These are phyloP conservation scores for Lactifluus pinguis DNA, from an alignment of 768 basidiomycete species.

Conservation along the genomic window DNA sequence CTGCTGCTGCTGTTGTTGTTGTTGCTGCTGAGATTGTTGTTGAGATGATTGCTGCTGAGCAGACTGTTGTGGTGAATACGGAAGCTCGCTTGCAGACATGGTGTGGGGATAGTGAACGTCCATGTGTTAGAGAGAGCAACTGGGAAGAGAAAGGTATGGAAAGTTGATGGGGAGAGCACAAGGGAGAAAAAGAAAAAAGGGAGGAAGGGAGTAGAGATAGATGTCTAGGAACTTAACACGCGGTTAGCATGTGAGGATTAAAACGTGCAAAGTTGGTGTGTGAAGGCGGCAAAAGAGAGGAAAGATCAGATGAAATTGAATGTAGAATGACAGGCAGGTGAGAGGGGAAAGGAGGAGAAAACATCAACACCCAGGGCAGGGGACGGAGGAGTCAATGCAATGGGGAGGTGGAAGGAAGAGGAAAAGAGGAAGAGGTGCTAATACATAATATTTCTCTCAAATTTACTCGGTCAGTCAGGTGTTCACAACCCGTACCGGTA, in stretches of 20 bases:
- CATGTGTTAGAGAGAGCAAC: slow-evolving; percentile 19
- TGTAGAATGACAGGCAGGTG: not conserved
- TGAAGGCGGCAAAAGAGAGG: slow-evolving; percentile 17
- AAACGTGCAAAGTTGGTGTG: slow-evolving; percentile 14
- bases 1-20: not conserved
- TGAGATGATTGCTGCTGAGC: slow-evolving; percentile 24
- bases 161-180: slow-evolving; percentile 9
- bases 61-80: slow-evolving; percentile 26
- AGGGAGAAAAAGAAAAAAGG: not conserved
- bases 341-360: slow-evolving; percentile 1
- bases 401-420: not conserved
- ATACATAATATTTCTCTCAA: slow-evolving; percentile 13
- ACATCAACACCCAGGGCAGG: slow-evolving; percentile 4
- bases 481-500: not conserved
- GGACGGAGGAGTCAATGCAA: not conserved
- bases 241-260: slow-evolving; percentile 17
- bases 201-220: slow-evolving; percentile 2
- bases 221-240: slow-evolving; percentile 11
- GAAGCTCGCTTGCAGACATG: slow-evolving; percentile 25
- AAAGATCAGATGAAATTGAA: slow-evolving; percentile 10
- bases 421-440: not conserved
- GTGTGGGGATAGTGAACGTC: slow-evolving; percentile 23
- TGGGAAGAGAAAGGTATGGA: slow-evolving; percentile 3
- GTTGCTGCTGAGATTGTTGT: slow-evolving; percentile 15
- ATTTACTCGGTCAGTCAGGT: not conserved